Evolutionary conservation across 805 yeast genomes (phyloP), one percentile per base, ranked within the genome.

Genomic region (Saccharomycopsis selenospora): DNA sequence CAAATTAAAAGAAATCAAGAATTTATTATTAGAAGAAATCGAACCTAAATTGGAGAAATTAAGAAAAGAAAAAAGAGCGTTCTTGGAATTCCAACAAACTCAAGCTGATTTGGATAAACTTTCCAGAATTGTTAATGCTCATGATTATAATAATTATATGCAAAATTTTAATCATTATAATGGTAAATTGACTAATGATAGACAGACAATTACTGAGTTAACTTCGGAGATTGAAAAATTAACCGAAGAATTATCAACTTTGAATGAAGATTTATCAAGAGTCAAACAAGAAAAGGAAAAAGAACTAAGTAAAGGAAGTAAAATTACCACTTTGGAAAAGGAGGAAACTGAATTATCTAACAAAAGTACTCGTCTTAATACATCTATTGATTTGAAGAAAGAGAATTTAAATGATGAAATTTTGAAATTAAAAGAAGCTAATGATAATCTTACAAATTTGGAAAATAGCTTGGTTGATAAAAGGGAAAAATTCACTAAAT

Each of bases 41-140:
- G 95, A 86, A 60, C 99, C 99, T 3, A 88, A 89, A 61, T 70
- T 93, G 45, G 90, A 84, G 49, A 82, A 82, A 58, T 69, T 90
- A 44, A 75, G 95, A 53, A 74, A 75, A 47, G 96, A 91, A 57
- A 91, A 89, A 65, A 76, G 93, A 58, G 71, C 79, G 24, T 90
- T 84, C 59, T 64, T 89, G 29, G 97, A 91, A 59, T 90, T 75
- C 63, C 97, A 91, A 66, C 88, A 85, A 49, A 77, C 85, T 8
- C 93, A 85, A 57, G 71, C 85, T 4, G 89, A 86, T 57, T 68
- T 86, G 51, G 97, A 91, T 63, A 80, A 82, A 40, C 66, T 85
- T 28, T 72, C 84, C 14, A 74, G 85, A 56, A 73, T 87, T 1
- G 85, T 88, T 1, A 81, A 82, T 43, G 90, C 95, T 6, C 84